Base-by-base conservation (phyloP, 2,329 filamentous ascomycete species). In the Macrophomina tecta region DNA sequence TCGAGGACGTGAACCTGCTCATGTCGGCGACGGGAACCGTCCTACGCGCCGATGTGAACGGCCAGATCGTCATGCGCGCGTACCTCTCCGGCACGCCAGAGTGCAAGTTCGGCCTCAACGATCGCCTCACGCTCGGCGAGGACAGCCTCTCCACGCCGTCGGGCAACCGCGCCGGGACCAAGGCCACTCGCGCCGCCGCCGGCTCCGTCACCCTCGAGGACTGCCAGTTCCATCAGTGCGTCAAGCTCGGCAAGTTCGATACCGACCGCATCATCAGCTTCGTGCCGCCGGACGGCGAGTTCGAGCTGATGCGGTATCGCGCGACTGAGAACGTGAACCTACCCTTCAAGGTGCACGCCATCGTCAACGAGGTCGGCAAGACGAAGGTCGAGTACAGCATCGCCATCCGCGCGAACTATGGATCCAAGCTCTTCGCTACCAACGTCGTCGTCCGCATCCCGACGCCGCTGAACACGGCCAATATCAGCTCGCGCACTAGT, bases 351-450 rank as follows among this genome's bases (percentile, higher is more conserved):
- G 93, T 99, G 9, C 95, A 99, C 77, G 94, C 94, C 71, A 99
- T 99, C 72, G 95, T 99, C 75, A 97, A 97, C 77, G 95, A 99
- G 80, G 87, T 98, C 68, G 94, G 95, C 71, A 96, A 95, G 76
- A 95, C 93, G 49, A 98, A 97, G 80, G 95, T 99, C 68, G 95
- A 99, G 81, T 99, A 98, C 83, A 97, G 93, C 82, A 97, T 99
- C 74, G 93, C 93, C 64, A 94, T 99, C 75, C 94, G 95, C 76
- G 94, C 95, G 70, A 99, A 99, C 81, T 99, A 97, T 75, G 94
- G 94, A 65, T 88, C 90, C 73, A 99, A 99, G 79, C 87, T 99
- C 32, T 99, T 98, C 75, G 95, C 95, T 11, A 98, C 95, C 38
- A 99, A 98, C 74, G 95, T 99, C 34, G 85, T 97, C 45, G 89